Evolutionary conservation across 148 eudicot species (phyloP).

Genomic region (Arbutus unedo): DNA sequence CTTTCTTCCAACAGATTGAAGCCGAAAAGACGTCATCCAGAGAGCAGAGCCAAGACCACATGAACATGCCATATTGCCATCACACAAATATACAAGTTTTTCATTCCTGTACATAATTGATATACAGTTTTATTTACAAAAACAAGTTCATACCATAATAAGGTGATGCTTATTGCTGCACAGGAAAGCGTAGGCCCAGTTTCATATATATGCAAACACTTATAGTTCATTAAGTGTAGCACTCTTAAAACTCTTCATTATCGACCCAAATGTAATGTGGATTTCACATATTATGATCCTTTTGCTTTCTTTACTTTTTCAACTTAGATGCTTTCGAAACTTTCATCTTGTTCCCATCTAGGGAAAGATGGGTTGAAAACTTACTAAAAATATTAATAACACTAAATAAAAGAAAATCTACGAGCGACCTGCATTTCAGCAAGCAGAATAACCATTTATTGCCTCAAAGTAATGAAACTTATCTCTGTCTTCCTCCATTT

Average conservation of each 20-base stretch:
- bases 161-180: too few species aligned
- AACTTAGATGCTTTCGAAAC: neutral
- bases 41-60: neutral
- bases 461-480: neutral
- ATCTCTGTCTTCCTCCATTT: constrained; percentile 18
- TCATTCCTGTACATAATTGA: neutral
- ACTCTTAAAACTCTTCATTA: neutral
- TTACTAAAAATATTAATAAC: neutral
- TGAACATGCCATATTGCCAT: neutral
- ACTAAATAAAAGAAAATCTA: neutral
- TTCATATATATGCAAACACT: neutral
- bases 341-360: neutral
- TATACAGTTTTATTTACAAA: neutral
- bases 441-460: neutral
- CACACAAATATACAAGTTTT: neutral
- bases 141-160: neutral
- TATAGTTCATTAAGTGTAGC: neutral
- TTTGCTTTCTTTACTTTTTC: neutral
- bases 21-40: neutral
- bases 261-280: neutral
- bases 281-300: neutral
- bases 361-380: neutral
- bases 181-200: neutral
- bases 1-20: neutral
- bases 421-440: neutral